Percentiles rank a stretch among this genome's conserved stretches.
Conservation (phyloP, 805 yeast genomes). For the Candida sphagnicola region DNA sequence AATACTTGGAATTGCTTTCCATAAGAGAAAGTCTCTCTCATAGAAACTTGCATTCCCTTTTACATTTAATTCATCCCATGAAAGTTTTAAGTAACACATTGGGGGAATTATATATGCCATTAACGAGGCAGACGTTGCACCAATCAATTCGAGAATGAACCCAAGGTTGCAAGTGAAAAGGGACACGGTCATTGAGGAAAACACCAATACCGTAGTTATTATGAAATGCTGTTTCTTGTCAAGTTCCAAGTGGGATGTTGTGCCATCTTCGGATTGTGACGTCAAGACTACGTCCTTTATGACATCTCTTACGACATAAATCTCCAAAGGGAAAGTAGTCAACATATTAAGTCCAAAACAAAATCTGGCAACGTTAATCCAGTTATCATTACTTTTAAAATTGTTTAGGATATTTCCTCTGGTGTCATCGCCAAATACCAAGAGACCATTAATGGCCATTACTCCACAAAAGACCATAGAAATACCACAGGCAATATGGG, state of each 20-base stretch:
- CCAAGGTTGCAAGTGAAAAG: slow-evolving; percentile 85
- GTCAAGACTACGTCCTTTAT: slow-evolving; percentile 56
- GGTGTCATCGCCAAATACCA: slow-evolving; percentile 71
- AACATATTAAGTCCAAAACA: slow-evolving; percentile 92
- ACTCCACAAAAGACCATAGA: slow-evolving; percentile 75
- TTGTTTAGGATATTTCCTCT: slow-evolving; percentile 88
- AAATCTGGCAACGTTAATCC: slow-evolving; percentile 82
- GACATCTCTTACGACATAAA: slow-evolving; percentile 87
- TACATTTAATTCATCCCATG: slow-evolving; percentile 40
- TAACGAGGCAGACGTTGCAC: slow-evolving; percentile 87
- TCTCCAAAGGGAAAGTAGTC: slow-evolving; percentile 86
- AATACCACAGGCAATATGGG: slow-evolving; percentile 79
- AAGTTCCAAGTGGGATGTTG: slow-evolving; percentile 37
- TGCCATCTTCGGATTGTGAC: slow-evolving; percentile 15
- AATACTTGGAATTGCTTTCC: slow-evolving; percentile 53
- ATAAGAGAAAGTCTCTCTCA: slow-evolving; percentile 22
- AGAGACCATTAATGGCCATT: slow-evolving; percentile 76
- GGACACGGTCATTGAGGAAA: slow-evolving; percentile 70
- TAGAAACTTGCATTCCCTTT: slow-evolving; percentile 9
- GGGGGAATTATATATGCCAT: slow-evolving; percentile 95
- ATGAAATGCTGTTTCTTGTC: slow-evolving; percentile 50
- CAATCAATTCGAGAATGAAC: slow-evolving; percentile 82
- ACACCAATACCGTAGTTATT: slow-evolving; percentile 62
- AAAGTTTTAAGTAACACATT: slow-evolving; percentile 67
- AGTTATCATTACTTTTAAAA: slow-evolving; percentile 68